Conservation (phyloP, 805 yeast genomes). For the Monosporozyma siamensis region DNA sequence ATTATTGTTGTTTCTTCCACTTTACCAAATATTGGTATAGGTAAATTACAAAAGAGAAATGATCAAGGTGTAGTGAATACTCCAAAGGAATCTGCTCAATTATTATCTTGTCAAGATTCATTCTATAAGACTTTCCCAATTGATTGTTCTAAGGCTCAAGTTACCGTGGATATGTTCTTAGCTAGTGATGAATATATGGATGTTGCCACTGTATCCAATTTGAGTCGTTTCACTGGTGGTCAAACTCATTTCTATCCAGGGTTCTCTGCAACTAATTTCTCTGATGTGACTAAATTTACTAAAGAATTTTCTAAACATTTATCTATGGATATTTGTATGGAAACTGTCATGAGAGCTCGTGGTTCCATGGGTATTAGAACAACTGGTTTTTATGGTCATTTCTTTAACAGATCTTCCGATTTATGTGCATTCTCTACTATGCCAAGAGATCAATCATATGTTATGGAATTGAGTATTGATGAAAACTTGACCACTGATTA, state of each 20-base stretch:
- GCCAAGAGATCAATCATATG: conserved; percentile 94
- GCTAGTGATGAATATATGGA: conserved; percentile 85
- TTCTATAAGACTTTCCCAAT: conserved; percentile 94
- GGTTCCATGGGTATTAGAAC: conserved; percentile 85
- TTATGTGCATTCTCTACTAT: conserved; percentile 94
- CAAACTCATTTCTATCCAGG: conserved; percentile 95
- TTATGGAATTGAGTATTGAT: conserved; percentile 77
- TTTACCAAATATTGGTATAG: conserved; percentile 78
- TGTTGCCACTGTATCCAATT: conserved; percentile 82
- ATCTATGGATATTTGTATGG: conserved; percentile 81
- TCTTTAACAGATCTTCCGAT: conserved; percentile 91
- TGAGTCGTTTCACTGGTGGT: conserved; percentile 93
- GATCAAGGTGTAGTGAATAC: conserved; percentile 60
- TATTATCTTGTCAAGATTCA: conserved; percentile 65
- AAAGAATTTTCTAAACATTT: conserved; percentile 82
- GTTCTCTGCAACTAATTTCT: conserved; percentile 41
- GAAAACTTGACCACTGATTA: conserved; percentile 74
- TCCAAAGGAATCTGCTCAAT: conserved; percentile 70
- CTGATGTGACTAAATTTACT: conserved; percentile 47
- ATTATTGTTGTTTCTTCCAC: conserved; percentile 70
- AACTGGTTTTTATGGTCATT: conserved; percentile 82
- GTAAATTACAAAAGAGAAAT: conserved; percentile 71
- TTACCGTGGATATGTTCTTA: conserved; percentile 86
- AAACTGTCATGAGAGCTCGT: conserved; percentile 94
- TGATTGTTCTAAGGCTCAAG: conserved; percentile 86